Conservation (phyloP, 1,139 yeast genomes). For the Candida sanyaensis region DNA sequence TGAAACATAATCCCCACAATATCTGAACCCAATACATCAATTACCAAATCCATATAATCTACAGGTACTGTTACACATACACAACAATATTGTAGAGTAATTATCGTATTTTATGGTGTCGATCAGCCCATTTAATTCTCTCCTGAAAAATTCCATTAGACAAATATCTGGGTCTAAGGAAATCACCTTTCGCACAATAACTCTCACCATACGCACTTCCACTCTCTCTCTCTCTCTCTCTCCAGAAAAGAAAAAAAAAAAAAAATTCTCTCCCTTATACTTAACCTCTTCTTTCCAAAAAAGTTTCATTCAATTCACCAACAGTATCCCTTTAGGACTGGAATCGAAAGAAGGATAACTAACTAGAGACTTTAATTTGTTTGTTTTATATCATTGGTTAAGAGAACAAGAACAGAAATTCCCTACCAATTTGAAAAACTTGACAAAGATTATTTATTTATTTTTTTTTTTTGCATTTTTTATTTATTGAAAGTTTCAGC, state of each 20-base stretch:
- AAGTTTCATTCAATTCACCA: slow-evolving; percentile 1
- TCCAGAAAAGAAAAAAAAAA: slow-evolving; percentile 5
- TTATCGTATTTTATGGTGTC: not conserved
- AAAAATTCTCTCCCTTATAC: slow-evolving; percentile 3
- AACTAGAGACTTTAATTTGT: slow-evolving; percentile 1
- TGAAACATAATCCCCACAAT: not conserved
- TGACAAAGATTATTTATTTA: not conserved
- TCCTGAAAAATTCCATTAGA: not conserved
- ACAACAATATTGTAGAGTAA: too few relatives aligned
- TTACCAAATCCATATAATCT: not conserved
- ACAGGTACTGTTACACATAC: not conserved
- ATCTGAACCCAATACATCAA: not conserved
- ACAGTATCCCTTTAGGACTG: slow-evolving; percentile 3
- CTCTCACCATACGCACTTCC: not conserved
- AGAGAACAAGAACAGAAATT: not conserved
- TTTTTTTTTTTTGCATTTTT: not conserved
- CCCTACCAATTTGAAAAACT: not conserved
- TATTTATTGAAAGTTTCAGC: not conserved
- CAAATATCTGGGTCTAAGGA: not conserved
- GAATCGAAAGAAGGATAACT: slow-evolving; percentile 5
- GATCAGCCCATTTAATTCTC: not conserved
- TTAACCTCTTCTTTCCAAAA: not conserved
- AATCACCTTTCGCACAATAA: not conserved
- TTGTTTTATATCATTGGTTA: not conserved
- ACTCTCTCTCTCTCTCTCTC: too few relatives aligned